phyloP scores from a whole-genome alignment of 108 stramenopile species.

The Nitzschia sp. region DNA sequence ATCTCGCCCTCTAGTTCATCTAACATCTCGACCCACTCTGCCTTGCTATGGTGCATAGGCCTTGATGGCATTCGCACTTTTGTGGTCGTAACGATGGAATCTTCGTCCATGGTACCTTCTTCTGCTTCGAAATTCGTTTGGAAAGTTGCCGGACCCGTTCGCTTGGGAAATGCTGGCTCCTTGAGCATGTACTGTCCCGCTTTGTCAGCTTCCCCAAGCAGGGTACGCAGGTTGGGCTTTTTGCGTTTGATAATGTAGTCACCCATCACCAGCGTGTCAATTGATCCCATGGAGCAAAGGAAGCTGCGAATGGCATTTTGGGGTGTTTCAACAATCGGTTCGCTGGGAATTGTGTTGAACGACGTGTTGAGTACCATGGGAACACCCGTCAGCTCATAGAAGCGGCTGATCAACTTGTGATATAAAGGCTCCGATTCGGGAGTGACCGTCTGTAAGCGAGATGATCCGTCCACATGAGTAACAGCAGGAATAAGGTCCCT shows the following conservation, averaged over 20 bases:
- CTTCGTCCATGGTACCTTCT: constrained; percentile 35
- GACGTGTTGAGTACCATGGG: constrained; percentile 96
- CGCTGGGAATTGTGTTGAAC: constrained; percentile 90
- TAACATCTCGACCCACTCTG: constrained; percentile 68
- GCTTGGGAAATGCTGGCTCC: constrained; percentile 60
- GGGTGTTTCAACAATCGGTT: constrained; percentile 95
- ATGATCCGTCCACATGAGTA: constrained; percentile 94
- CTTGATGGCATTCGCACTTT: constrained; percentile 77
- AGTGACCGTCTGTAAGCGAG: constrained; percentile 94
- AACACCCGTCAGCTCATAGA: constrained; percentile 84
- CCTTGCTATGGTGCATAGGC: constrained; percentile 74
- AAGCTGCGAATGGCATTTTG: constrained; percentile 83
- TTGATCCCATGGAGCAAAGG: constrained; percentile 80
- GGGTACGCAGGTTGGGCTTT: constrained; percentile 52
- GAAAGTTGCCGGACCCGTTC: constrained; percentile 59
- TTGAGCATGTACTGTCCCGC: constrained; percentile 37
- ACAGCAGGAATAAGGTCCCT: constrained; percentile 81
- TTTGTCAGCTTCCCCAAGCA: constrained; percentile 65
- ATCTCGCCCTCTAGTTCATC: constrained; percentile 88
- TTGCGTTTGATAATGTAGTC: constrained; percentile 82
- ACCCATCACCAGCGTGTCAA: constrained; percentile 86
- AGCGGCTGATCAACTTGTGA: constrained; percentile 80
- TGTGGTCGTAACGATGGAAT: constrained; percentile 43
- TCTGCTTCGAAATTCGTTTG: constrained; percentile 55
- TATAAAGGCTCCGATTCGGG: constrained; percentile 74